Percentiles rank a stretch among this genome's conserved stretches.
Evolutionary conservation across 805 yeast species (phyloP).

Genomic region (Hanseniaspora valbyensis): DNA sequence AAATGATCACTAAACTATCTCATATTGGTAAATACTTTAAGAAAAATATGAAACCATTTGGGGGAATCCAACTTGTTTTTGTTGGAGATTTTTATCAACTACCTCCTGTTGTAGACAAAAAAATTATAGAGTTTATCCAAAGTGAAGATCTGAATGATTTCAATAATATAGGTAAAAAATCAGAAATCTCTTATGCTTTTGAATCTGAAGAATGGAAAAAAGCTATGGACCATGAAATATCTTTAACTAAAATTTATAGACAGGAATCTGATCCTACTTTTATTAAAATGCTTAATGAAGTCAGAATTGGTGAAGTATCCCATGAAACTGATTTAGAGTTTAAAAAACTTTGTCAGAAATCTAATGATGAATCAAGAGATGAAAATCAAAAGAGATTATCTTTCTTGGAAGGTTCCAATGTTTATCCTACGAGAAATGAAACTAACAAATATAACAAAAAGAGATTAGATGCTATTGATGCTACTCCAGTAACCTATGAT

Average conservation of each 20-base stretch:
- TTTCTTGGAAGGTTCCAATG: constrained; percentile 50
- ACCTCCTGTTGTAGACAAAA: constrained; percentile 53
- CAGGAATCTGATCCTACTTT: constrained; percentile 64
- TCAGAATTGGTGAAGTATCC: constrained; percentile 53
- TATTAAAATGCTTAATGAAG: constrained; percentile 62
- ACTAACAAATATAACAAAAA: constrained; percentile 54
- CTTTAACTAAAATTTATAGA: constrained; percentile 56
- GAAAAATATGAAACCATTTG: constrained; percentile 53
- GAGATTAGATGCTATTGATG: constrained; percentile 39
- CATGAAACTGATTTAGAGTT: constrained; percentile 41
- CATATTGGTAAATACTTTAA: constrained; percentile 51
- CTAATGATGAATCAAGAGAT: constrained; percentile 39
- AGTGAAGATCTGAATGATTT: constrained; percentile 19
- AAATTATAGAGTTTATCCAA: constrained; percentile 23
- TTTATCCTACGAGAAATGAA: constrained; percentile 62
- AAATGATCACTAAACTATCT: constrained; percentile 63
- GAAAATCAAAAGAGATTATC: not conserved
- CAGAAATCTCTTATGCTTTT: constrained; percentile 45
- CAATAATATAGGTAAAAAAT: constrained; percentile 18
- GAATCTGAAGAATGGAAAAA: constrained; percentile 53
- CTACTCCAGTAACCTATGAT: constrained; percentile 34
- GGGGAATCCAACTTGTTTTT: constrained; percentile 80
- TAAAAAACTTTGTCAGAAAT: constrained; percentile 38
- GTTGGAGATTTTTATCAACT: constrained; percentile 96
- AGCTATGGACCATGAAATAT: constrained; percentile 46